Conservation (phyloP, 2,329 filamentous ascomycete genomes). For the Ceratocystis smalleyi region DNA sequence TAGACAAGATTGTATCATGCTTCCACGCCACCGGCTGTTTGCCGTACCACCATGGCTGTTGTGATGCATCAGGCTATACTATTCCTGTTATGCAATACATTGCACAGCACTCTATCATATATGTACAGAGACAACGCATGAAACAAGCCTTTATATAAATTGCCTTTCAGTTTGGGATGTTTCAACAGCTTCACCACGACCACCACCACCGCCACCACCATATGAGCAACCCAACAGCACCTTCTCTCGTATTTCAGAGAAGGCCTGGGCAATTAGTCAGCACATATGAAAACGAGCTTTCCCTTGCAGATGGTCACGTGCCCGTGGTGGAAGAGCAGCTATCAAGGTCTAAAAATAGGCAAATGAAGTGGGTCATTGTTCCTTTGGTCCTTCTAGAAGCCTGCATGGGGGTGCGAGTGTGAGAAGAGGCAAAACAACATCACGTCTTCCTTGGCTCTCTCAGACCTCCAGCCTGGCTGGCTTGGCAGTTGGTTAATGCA, state of each 20-base stretch:
- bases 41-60: not conserved
- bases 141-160: not conserved
- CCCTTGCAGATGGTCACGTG: not conserved
- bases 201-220: too few species aligned
- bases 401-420: not conserved
- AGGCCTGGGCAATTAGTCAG: not conserved
- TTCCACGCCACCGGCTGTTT: not conserved
- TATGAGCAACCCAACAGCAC: too few species aligned
- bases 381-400: not conserved
- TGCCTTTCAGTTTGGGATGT: too few species aligned
- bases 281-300: not conserved
- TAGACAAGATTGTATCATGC: not conserved
- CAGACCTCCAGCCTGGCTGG: not conserved
- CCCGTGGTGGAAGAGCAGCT: not conserved
- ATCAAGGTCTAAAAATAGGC: not conserved
- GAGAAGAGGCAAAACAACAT: not conserved
- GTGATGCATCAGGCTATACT: not conserved
- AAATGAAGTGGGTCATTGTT: not conserved
- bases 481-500: not conserved
- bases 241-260: not conserved
- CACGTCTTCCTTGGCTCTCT: not conserved
- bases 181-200: too few species aligned
- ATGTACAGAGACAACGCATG: not conserved
- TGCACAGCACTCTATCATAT: not conserved
- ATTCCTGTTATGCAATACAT: not conserved